Percentiles rank a stretch among this genome's conserved stretches.
phyloP scores from a whole-genome alignment of 495 filamentous ascomycete species.

The Podospora bellae-mahoneyi region DNA sequence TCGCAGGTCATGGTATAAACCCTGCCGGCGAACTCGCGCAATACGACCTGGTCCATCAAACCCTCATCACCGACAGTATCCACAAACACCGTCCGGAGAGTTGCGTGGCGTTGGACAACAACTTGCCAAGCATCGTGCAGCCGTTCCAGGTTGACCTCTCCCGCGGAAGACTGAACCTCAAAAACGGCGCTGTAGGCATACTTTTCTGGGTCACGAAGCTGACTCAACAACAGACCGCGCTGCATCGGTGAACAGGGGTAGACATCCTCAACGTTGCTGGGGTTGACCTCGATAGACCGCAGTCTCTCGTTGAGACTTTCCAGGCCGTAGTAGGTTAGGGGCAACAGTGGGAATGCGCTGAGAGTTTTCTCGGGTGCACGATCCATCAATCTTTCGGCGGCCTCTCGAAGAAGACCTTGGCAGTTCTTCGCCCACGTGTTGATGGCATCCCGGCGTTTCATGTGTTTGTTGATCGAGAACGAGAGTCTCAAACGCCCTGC shows the following conservation, averaged over 20 bases:
- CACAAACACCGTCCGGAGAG: slow-evolving; percentile 34
- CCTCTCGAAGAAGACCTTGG: slow-evolving; percentile 39
- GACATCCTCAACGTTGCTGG: slow-evolving; percentile 37
- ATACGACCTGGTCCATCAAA: slow-evolving; percentile 25
- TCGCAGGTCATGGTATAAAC: slow-evolving; percentile 44
- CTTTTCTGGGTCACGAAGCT: slow-evolving; percentile 48
- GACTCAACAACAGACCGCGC: slow-evolving; percentile 41
- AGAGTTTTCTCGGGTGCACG: slow-evolving; percentile 44
- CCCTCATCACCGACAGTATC: slow-evolving; percentile 33
- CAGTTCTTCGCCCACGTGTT: slow-evolving; percentile 48
- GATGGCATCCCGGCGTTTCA: slow-evolving; percentile 52
- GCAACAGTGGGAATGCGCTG: slow-evolving; percentile 54
- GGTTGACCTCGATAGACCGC: slow-evolving; percentile 36
- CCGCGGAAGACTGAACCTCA: slow-evolving; percentile 35
- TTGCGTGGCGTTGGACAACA: slow-evolving; percentile 36
- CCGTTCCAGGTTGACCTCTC: background rate
- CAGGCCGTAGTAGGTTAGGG: slow-evolving; percentile 49
- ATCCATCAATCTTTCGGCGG: slow-evolving; percentile 40
- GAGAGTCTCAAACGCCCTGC: slow-evolving; percentile 49
- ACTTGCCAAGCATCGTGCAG: slow-evolving; percentile 25
- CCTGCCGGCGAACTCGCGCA: slow-evolving; percentile 30
- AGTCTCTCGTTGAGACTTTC: slow-evolving; percentile 42
- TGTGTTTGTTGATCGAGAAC: slow-evolving; percentile 56
- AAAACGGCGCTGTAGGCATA: slow-evolving; percentile 55
- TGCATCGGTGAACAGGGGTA: slow-evolving; percentile 48